Evolutionary conservation across 345 rosid genomes (phyloP), one percentile per base, ranked within the genome.

Genomic region (Eucalyptus cladocalyx): DNA sequence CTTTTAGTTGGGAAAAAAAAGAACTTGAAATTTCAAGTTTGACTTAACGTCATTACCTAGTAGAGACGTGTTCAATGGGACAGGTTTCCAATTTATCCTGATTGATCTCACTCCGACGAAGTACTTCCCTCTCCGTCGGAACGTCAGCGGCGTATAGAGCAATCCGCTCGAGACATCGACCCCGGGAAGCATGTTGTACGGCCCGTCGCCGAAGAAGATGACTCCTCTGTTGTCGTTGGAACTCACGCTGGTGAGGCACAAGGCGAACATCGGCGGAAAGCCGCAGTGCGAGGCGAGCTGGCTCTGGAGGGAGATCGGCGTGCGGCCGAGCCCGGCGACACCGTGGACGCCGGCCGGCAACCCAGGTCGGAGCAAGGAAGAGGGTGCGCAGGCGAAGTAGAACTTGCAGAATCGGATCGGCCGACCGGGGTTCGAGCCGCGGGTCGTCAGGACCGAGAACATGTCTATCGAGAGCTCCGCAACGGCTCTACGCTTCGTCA

Each of bases 381-480:
- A 87, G 54, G 93, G 89, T 53, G 92, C 92, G 86, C 93, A 90
- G 49, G 89, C 89, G 43, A 92, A 91, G 21, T 91, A 87, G 90
- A 90, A 91, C 5, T 48, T n/a, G 6, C 91, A 88, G 51, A 93
- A 72, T 11, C 23, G 21, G 58, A 81, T 89, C 37, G 72, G 21
- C 6, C 87, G 88, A 24, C 92, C 90, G 16, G 88, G 89, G 87
- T 85, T 88, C n/a, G 89, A 90, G 34, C 89, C 90, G 67, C 19
- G 88, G 10, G 88, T 88, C 45, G 94, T 72, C 11, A 87, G 91
- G 65, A 91, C 45, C 10, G 91, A 88, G 86, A 92, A 89, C 56
- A 89, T 89, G 87, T 92, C 94, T 83, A 91, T 87, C 4, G 92
- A 93, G 50, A 93, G 93, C 93, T 91, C 92, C 6, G 91, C 83